Conservation (phyloP, 768 basidiomycete genomes). For the Mycena epipterygia region DNA sequence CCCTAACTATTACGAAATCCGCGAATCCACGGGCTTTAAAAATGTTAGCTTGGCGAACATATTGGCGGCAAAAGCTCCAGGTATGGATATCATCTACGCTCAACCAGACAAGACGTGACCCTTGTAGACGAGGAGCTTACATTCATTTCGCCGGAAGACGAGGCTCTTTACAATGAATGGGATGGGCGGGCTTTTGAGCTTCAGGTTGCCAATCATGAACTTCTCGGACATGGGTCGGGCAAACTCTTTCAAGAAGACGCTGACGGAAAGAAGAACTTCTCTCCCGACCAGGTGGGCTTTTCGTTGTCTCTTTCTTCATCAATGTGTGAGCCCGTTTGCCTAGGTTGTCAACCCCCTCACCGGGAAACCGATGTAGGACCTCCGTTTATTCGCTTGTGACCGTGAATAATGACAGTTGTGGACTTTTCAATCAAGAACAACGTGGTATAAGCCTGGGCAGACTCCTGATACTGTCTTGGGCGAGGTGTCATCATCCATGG, state of each 20-base stretch:
- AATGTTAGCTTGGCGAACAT: conserved; percentile 92
- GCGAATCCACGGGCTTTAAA: conserved; percentile 88
- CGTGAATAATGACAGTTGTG: not conserved
- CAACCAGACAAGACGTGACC: not conserved
- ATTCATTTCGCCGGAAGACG: conserved; percentile 86
- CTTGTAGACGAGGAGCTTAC: conserved; percentile 80
- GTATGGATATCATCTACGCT: conserved; percentile 53
- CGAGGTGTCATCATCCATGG: conserved; percentile 91
- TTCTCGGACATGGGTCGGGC: conserved; percentile 83
- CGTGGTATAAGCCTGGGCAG: conserved; percentile 93
- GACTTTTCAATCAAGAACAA: conserved; percentile 58
- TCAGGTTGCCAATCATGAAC: conserved; percentile 92
- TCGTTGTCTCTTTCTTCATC: not conserved
- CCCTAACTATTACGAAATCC: conserved; percentile 88
- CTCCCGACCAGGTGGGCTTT: conserved; percentile 67
- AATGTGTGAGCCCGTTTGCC: not conserved
- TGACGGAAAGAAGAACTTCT: conserved; percentile 87
- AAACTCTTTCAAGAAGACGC: conserved; percentile 84
- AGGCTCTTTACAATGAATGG: conserved; percentile 82
- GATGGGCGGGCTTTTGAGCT: conserved; percentile 85
- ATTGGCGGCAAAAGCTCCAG: conserved; percentile 88
- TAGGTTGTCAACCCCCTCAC: conserved; percentile 89
- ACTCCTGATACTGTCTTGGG: conserved; percentile 87
- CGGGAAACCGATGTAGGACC: conserved; percentile 75
- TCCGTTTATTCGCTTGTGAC: conserved; percentile 11